Evolutionary conservation across 768 basidiomycete species (phyloP).

Genomic region (Amanita muscaria): DNA sequence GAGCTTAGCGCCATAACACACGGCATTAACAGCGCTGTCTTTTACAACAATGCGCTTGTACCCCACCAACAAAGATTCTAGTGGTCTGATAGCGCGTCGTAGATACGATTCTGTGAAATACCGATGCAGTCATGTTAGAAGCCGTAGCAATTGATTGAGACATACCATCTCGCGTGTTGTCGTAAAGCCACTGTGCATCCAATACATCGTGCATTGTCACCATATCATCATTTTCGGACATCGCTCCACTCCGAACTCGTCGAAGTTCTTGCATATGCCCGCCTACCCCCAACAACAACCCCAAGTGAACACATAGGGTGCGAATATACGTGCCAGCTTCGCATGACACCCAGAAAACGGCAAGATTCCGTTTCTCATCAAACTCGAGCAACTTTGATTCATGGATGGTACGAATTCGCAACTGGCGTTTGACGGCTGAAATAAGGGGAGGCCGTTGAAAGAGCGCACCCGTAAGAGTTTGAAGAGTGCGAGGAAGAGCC

Average conservation of each 20-base stretch:
- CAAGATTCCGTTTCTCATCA: constrained; percentile 93
- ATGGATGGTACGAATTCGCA: constrained; percentile 95
- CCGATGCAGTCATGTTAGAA: too few species aligned
- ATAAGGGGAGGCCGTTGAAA: constrained; percentile 99
- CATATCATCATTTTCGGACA: constrained; percentile 96
- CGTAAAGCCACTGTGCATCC: constrained; percentile 98
- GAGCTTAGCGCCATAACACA: constrained; percentile 98
- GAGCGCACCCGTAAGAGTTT: constrained; percentile 94
- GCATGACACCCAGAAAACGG: constrained; percentile 97
- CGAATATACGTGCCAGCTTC: constrained; percentile 97
- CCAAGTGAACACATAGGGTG: constrained; percentile 95
- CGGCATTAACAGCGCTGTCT: constrained; percentile 97
- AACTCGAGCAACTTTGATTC: constrained; percentile 94
- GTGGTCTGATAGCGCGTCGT: constrained; percentile 86
- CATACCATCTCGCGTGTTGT: constrained; percentile 92
- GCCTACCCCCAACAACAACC: constrained; percentile 88
- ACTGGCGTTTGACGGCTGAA: constrained; percentile 96
- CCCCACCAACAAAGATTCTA: constrained; percentile 88
- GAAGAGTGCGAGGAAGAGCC: constrained; percentile 84
- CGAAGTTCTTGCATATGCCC: constrained; percentile 99
- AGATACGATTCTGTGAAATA: constrained; percentile 83
- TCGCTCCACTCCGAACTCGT: constrained; percentile 88
- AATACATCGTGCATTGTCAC: constrained; percentile 99
- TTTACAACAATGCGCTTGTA: constrained; percentile 99
- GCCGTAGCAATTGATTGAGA: too few species aligned